Base-by-base conservation (phyloP, 371 early-diverging fungal species). In the Amoeboaphelidium occidentale region DNA sequence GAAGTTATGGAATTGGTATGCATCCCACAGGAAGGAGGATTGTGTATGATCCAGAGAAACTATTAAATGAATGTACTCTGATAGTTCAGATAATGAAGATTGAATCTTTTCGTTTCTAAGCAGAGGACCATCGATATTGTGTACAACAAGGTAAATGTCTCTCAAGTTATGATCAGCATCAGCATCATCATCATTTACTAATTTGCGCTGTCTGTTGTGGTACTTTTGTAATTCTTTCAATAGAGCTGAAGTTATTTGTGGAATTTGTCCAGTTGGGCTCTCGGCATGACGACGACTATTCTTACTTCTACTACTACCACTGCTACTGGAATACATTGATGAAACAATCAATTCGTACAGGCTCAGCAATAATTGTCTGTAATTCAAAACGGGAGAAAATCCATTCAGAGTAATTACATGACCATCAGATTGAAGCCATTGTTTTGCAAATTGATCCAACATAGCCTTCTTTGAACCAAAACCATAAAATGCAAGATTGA, bases 31-130 rank as follows among this genome's bases (percentile, higher is more conserved):
- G 32, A 89, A 55, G 3, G 78, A 75, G 24, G 88, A 73, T 53
- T 87, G 78, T 55, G 89, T 81, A 58, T 91, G 84, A 63, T 94
- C 94, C 12, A 84, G 63, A 0, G 85, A 79, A 0, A 82, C 88
- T 22, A 91, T 54, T n/a, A 91, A 47, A 43, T 76, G 75, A 17
- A 66, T 66, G 13, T 63, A 60, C 0, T 48, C 23, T 10, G 84
- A 81, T 2, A 93, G 62, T 41, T 65, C 58, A 0, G 78, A 63
- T 21, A 89, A 61, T 2, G 73, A 68, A 0, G 64, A 55, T 55
- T 84, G 87, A 1, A 67, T 57, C 17, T 66, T 66, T 42, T 78
- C 80, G 32, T 71, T 71, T 1, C 87, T 75, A n/a, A 94, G 59
- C 21, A 65, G 66, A n/a, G 67, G 53, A 0, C 86, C 92, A 52